Conservation (phyloP, 2,329 filamentous ascomycete species). For the Ophiocordyceps camponoti-rufipedis region DNA sequence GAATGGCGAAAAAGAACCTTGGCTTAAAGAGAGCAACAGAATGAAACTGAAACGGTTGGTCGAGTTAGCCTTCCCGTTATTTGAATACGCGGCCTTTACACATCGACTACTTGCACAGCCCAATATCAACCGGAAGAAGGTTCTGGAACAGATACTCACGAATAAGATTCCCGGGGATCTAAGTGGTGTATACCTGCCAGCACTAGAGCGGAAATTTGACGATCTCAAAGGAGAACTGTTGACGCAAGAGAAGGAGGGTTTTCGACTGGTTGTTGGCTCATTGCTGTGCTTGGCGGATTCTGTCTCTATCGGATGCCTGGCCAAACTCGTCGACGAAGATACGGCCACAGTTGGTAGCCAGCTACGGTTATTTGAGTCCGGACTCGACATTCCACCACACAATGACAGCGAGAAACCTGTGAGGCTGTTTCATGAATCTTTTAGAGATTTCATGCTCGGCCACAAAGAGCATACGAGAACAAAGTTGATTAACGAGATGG, state of each 20-base stretch:
- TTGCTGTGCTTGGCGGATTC: too few relatives aligned
- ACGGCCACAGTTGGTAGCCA: constrained; percentile 4
- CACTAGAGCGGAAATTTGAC: too few relatives aligned
- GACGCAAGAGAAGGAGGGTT: too few relatives aligned
- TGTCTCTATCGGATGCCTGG: too few relatives aligned
- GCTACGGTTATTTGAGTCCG: constrained; percentile 14
- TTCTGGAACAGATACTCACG: constrained; percentile 6
- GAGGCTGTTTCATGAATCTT: constrained; percentile 16
- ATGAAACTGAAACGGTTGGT: not conserved
- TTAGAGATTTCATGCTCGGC: constrained; percentile 13
- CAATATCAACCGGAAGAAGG: constrained; percentile 1
- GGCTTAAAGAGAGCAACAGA: too few relatives aligned
- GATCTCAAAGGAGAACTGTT: too few relatives aligned
- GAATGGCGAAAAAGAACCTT: too few relatives aligned
- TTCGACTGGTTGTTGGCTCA: too few relatives aligned
- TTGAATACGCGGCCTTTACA: constrained; percentile 7
- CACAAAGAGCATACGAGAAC: constrained; percentile 3
- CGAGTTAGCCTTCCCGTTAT: constrained; percentile 3
- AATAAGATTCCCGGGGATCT: too few relatives aligned
- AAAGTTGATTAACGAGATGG: constrained; percentile 4
- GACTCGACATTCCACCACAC: constrained; percentile 15
- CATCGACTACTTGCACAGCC: constrained; percentile 6
- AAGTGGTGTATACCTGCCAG: too few relatives aligned
- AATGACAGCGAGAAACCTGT: constrained; percentile 6
- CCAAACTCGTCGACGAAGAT: too few relatives aligned